A percentile compares a stretch with the other conserved stretches of the same genome.
Conservation (phyloP, 495 filamentous ascomycete species). For the Aspergillus haitiensis region DNA sequence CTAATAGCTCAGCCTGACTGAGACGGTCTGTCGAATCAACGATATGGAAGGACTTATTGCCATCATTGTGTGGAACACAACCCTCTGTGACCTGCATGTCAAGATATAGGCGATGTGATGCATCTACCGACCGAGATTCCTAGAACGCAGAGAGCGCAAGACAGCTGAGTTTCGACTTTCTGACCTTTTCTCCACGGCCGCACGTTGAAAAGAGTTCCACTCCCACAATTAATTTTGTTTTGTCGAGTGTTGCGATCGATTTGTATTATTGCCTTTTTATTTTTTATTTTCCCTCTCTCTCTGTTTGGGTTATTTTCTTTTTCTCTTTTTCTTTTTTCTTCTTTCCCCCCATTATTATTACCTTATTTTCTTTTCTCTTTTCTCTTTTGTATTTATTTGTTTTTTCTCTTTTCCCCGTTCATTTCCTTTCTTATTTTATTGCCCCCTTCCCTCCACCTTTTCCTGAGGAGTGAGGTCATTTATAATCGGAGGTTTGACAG, state of each 20-base stretch:
- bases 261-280: conserved; percentile 3
- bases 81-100: conserved; percentile 30
- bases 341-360: neutral
- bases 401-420: neutral
- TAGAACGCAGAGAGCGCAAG: conserved; percentile 24
- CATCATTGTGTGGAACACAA: conserved; percentile 18
- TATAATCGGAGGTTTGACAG: neutral
- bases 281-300: too few species aligned
- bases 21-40: conserved; percentile 18
- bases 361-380: neutral
- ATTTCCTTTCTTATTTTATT: neutral
- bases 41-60: conserved; percentile 14
- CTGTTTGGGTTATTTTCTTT: neutral
- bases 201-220: conserved; percentile 29
- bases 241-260: conserved; percentile 3
- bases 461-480: neutral
- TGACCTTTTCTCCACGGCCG: conserved; percentile 22
- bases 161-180: conserved; percentile 16
- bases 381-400: neutral
- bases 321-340: neutral
- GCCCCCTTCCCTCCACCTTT: neutral
- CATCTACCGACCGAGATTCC: conserved; percentile 28
- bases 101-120: conserved; percentile 34
- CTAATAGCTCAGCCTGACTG: conserved; percentile 11
- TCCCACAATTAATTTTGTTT: conserved; percentile 15